Base-by-base conservation (phyloP, 257 asterid genomes). In the Catharanthus roseus region DNA sequence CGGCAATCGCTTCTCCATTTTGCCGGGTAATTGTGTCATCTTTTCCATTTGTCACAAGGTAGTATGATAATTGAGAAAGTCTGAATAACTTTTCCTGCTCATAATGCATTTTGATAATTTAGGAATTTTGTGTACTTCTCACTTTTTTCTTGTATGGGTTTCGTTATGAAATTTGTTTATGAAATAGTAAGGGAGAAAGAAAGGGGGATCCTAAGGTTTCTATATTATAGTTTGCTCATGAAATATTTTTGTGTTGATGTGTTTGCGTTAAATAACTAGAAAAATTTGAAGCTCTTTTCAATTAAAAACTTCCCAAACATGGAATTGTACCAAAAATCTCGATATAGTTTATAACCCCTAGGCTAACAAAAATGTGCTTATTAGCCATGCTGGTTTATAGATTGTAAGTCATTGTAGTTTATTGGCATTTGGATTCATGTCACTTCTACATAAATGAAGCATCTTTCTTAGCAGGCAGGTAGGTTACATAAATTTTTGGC, bases 1-100 rank as follows among this genome's bases (percentile, higher is more conserved):
- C 55, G 31, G 65, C 81, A 15, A 60, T 64, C 75, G 16, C 61
- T 15, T 64, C 69, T 41, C 60, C 77, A 24, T 13, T 55, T 41
- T 16, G 19, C 47, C 67, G 13, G 81, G 81, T 77, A 77, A 3
- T 18, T 33, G 18, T 15, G 28, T 33, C 12, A 21, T 33, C 38
- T 33, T 1, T 33, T 61, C 3, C 44, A 26, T 31, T 15, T 15
- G 66, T 61, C 44, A 18, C 44, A 18, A 1, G 28, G 6, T 56
- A 3, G n/a, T 3, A 10, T 5, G 16, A 60, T 11, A 58, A 29
- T 5, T 15, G 23, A 28, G 41, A 28, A 31, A 58, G 1, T 58
- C 23, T 3, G 18, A 28, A 26, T 28, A 4, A 26, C 19, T 26
- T 58, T 34, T 13, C 29, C 41, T 10, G 65, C 23, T 58, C 3